Evolutionary conservation across 2,329 filamentous ascomycete genomes (phyloP).

Genomic region (Fonsecaea nubica): DNA sequence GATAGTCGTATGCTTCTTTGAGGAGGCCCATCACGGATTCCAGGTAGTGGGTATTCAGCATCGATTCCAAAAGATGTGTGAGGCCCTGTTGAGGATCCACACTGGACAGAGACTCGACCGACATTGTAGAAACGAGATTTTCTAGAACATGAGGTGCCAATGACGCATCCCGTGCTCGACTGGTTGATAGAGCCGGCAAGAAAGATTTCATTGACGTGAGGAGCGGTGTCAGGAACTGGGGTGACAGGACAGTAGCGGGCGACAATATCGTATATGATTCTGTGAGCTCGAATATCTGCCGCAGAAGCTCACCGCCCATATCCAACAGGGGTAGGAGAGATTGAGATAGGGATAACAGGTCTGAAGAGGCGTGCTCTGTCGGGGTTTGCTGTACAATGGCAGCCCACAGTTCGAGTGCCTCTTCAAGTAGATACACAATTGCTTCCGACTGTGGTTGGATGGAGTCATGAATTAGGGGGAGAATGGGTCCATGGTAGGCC

Average conservation of each 20-base stretch:
- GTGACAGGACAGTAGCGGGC: constrained; percentile 52
- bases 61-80: constrained; percentile 63
- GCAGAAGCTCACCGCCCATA: constrained; percentile 68
- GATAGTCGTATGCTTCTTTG: constrained; percentile 72
- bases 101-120: constrained; percentile 28
- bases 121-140: constrained; percentile 45
- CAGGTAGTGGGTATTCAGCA: constrained; percentile 38
- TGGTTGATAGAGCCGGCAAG: constrained; percentile 36
- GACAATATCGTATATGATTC: constrained; percentile 75
- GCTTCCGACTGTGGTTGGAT: constrained; percentile 75
- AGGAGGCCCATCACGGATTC: constrained; percentile 65
- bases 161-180: constrained; percentile 44
- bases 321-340: constrained; percentile 70
- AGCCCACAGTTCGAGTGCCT: constrained; percentile 88
- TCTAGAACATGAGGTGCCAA: constrained; percentile 49
- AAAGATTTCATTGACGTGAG: constrained; percentile 44
- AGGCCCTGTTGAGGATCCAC: constrained; percentile 50
- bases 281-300: constrained; percentile 67
- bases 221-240: constrained; percentile 50
- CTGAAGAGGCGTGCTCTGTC: constrained; percentile 63
- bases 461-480: constrained; percentile 82
- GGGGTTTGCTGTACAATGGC: constrained; percentile 72
- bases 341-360: constrained; percentile 69
- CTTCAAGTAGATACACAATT: constrained; percentile 84
- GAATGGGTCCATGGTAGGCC: constrained; percentile 77